phyloP scores from a whole-genome alignment of 345 rosid species.

The Toxicodendron radicans region DNA sequence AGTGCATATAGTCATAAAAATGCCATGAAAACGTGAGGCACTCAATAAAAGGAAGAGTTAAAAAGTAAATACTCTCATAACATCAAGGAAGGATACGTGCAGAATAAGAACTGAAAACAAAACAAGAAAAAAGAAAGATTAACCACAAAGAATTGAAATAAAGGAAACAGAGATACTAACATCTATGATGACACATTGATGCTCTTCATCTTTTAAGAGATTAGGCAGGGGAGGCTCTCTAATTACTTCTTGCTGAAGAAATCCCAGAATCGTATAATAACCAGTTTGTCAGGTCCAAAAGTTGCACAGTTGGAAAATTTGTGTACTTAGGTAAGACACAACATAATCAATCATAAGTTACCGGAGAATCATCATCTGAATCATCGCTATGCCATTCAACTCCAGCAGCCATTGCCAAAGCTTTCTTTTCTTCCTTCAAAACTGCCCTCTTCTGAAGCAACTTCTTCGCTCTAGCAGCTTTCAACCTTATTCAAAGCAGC shows the following conservation, averaged over 20 bases:
- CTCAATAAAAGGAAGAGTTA: background rate
- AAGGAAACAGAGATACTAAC: slow-evolving; percentile 39
- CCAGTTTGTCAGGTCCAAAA: slow-evolving; percentile 8
- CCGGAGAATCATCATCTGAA: slow-evolving; percentile 62
- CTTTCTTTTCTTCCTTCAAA: slow-evolving; percentile 59
- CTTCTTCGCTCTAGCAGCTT: slow-evolving; percentile 71
- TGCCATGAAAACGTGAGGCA: background rate
- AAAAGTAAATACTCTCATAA: background rate
- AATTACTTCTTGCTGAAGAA: slow-evolving; percentile 38
- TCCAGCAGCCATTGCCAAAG: slow-evolving; percentile 55
- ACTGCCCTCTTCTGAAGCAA: slow-evolving; percentile 62
- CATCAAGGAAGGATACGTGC: background rate
- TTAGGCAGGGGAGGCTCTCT: slow-evolving; percentile 48
- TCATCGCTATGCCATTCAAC: slow-evolving; percentile 64
- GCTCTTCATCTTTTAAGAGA: slow-evolving; percentile 68
- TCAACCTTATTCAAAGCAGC: slow-evolving; percentile 42
- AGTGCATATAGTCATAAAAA: background rate
- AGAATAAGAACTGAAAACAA: slow-evolving; percentile 1
- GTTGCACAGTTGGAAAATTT: background rate
- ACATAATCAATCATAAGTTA: slow-evolving; percentile 23
- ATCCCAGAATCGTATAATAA: slow-evolving; percentile 4
- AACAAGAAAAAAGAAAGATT: background rate
- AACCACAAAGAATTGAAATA: slow-evolving; percentile 1
- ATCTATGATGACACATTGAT: slow-evolving; percentile 73
- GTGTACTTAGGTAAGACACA: slow-evolving; percentile 15